phyloP scores from a whole-genome alignment of 2,329 filamentous ascomycete genomes.

The Septoria petroselini region DNA sequence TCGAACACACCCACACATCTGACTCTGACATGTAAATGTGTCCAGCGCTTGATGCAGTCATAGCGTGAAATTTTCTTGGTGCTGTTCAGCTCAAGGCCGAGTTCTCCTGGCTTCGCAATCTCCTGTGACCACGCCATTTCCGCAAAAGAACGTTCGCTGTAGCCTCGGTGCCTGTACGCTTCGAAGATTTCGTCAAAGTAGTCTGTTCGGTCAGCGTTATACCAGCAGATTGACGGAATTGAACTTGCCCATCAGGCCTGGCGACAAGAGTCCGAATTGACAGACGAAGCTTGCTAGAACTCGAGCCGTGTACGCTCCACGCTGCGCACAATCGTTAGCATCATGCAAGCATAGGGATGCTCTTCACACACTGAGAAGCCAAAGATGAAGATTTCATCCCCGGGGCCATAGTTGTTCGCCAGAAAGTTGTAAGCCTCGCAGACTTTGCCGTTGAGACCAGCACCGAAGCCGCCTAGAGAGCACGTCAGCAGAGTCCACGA shows the following conservation, averaged over 20 bases:
- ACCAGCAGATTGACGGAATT: no score
- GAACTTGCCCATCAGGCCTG: constrained; percentile 17
- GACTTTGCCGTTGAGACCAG: constrained; percentile 24
- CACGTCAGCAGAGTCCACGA: not conserved
- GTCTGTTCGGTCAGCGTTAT: not conserved
- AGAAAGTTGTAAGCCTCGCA: constrained; percentile 33
- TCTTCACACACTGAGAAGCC: constrained; percentile 26
- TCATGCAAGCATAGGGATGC: not conserved
- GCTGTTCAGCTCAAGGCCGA: constrained; percentile 17
- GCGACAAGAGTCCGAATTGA: constrained; percentile 29
- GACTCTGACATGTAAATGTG: constrained; percentile 33
- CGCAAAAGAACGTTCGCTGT: constrained; percentile 17
- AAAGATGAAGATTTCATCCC: constrained; percentile 36
- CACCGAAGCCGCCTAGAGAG: constrained; percentile 19
- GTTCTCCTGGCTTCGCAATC: constrained; percentile 16
- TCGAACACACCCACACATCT: constrained; percentile 48
- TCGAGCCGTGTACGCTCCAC: constrained; percentile 35
- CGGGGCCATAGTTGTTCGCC: constrained; percentile 31
- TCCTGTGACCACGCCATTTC: constrained; percentile 21
- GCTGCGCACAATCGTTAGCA: not conserved
- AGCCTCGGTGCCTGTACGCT: constrained; percentile 20
- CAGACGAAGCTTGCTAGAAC: constrained; percentile 33
- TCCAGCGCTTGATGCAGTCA: constrained; percentile 21
- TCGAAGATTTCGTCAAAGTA: constrained; percentile 24
- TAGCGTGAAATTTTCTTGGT: constrained; percentile 14